These are phyloP conservation scores for Salix dunnii DNA, from an alignment of 345 rosid species.

Conservation along the genomic window DNA sequence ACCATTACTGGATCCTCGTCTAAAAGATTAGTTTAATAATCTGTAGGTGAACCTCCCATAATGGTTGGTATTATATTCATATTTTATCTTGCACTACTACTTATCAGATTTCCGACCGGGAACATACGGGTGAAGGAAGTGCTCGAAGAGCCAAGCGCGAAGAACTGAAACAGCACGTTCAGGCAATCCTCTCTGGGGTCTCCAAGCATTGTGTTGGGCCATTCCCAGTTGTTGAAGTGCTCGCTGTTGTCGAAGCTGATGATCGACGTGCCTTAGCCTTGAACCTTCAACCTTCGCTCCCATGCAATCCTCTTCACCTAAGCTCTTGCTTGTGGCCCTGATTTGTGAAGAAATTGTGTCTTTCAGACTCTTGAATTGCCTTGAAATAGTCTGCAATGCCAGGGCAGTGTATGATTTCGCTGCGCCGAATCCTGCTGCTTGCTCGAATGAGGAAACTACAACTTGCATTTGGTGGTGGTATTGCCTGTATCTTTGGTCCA, in stretches of 20 bases:
- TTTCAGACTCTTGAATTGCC: slow-evolving; percentile 66
- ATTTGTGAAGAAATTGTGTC: slow-evolving; percentile 60
- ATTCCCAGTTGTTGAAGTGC: slow-evolving; percentile 55
- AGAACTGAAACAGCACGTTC: slow-evolving; percentile 70
- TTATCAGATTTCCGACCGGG: not conserved
- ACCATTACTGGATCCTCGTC: not conserved
- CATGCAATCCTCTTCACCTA: slow-evolving; percentile 56
- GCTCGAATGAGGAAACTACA: slow-evolving; percentile 55
- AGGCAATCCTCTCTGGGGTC: slow-evolving; percentile 82
- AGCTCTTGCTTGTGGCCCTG: slow-evolving; percentile 44
- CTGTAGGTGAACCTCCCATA: not conserved
- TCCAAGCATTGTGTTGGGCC: slow-evolving; percentile 62
- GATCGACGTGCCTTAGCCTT: slow-evolving; percentile 46
- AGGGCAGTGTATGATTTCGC: slow-evolving; percentile 65
- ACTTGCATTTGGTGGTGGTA: slow-evolving; percentile 70
- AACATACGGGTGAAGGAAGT: slow-evolving; percentile 84
- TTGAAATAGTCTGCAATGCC: slow-evolving; percentile 66
- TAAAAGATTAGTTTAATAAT: not conserved
- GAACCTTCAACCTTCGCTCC: slow-evolving; percentile 45
- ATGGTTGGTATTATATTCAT: not conserved
- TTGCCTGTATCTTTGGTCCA: slow-evolving; percentile 66
- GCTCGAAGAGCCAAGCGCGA: slow-evolving; percentile 84
- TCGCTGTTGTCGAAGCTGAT: slow-evolving; percentile 50
- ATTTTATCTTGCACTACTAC: not conserved
- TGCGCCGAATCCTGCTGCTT: slow-evolving; percentile 54